Conservation (phyloP, 1,284 basidiomycete species). For the Moniliophthora roreri region DNA sequence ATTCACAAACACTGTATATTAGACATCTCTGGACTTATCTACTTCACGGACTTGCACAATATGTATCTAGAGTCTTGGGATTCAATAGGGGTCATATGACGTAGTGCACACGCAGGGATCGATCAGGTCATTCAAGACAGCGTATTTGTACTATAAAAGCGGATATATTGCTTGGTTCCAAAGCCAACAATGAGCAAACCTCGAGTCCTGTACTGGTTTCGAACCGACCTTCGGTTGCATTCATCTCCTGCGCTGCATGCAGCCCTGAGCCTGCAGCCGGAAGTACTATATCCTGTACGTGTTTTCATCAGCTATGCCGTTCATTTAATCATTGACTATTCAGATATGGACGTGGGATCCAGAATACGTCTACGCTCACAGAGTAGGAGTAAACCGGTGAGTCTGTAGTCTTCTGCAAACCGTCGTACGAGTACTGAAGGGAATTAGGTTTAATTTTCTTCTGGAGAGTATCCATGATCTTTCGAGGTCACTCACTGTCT, state of each 20-base stretch:
- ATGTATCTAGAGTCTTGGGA: background rate
- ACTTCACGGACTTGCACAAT: background rate
- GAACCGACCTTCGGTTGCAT: constrained; percentile 47
- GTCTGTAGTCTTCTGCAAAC: background rate
- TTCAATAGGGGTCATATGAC: no score
- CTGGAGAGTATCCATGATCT: constrained; percentile 41
- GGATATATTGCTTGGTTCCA: no score
- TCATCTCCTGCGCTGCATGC: constrained; percentile 45
- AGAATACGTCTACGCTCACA: constrained; percentile 40
- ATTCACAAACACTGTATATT: background rate
- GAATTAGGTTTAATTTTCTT: constrained; percentile 22
- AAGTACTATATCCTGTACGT: constrained; percentile 38
- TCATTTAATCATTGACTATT: background rate
- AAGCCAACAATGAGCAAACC: constrained; percentile 17
- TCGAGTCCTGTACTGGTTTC: constrained; percentile 44
- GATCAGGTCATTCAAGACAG: no score
- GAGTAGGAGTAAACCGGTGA: constrained; percentile 45
- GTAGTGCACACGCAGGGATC: no score
- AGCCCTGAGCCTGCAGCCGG: constrained; percentile 37
- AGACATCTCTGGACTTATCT: background rate
- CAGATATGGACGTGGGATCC: constrained; percentile 24
- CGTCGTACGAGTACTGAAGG: constrained; percentile 3
- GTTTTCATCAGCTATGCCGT: background rate
- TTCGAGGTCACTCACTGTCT: constrained; percentile 32
- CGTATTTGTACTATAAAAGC: no score